Evolutionary conservation across 2,329 filamentous ascomycete genomes (phyloP).

Genomic region (Apiospora marii): DNA sequence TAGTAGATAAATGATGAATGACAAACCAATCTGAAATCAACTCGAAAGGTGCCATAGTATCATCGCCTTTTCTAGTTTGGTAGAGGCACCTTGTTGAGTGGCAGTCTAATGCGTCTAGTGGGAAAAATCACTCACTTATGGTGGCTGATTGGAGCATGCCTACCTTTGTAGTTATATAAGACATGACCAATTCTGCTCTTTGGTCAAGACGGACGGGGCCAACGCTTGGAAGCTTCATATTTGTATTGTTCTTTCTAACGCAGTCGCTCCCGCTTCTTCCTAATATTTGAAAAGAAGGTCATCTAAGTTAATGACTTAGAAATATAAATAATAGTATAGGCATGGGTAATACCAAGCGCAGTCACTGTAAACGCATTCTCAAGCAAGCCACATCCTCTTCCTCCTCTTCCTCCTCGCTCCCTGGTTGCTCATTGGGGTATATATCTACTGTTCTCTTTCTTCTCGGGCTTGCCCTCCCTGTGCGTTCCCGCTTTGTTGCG

Average conservation of each 20-base stretch:
- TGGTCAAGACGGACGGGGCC: not conserved
- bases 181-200: not conserved
- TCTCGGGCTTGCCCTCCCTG: not conserved
- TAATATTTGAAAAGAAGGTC: not conserved
- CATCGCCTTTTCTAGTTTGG: not conserved
- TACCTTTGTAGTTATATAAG: too few relatives aligned
- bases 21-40: not conserved
- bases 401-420: not conserved
- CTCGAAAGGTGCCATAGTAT: not conserved
- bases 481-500: not conserved
- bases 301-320: not conserved
- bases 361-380: not conserved
- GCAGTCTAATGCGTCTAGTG: too few relatives aligned
- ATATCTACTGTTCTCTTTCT: not conserved
- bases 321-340: too few relatives aligned
- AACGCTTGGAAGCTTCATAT: not conserved
- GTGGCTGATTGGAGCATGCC: too few relatives aligned
- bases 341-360: not conserved
- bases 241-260: not conserved
- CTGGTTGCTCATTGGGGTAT: constrained; percentile 5
- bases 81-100: not conserved
- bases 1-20: constrained; percentile 15
- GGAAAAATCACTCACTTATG: too few relatives aligned
- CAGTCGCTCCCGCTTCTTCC: not conserved
- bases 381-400: not conserved